Conservation (phyloP, 768 basidiomycete species). For the Trametopsis cervina region DNA sequence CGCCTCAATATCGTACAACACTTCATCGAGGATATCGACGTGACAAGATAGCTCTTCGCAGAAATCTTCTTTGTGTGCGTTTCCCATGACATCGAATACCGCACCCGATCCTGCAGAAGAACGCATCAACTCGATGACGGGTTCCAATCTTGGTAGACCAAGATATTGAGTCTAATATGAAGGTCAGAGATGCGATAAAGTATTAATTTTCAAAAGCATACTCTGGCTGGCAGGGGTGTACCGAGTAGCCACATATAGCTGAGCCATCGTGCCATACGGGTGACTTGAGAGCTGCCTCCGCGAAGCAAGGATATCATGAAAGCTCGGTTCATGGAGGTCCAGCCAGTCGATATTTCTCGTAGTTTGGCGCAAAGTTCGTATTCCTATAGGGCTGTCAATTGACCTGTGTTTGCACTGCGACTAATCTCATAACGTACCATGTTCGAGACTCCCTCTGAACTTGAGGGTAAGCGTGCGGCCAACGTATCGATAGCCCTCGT, state of each 20-base stretch:
- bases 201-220: slow-evolving; percentile 2
- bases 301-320: slow-evolving; percentile 44
- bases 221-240: slow-evolving; percentile 12
- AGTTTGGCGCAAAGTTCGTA: slow-evolving; percentile 38
- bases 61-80: slow-evolving; percentile 42
- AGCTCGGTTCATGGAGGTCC: slow-evolving; percentile 44
- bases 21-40: slow-evolving; percentile 50
- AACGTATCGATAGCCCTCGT: slow-evolving; percentile 39
- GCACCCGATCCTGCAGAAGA: slow-evolving; percentile 33
- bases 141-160: slow-evolving; percentile 44
- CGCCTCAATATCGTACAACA: slow-evolving; percentile 48
- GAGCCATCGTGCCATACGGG: slow-evolving; percentile 51
- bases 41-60: slow-evolving; percentile 54
- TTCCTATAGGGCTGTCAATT: slow-evolving; percentile 31
- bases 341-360: slow-evolving; percentile 30
- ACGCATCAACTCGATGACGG: slow-evolving; percentile 44
- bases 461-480: slow-evolving; percentile 33
- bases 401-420: not conserved
- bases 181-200: not conserved
- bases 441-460: slow-evolving; percentile 19
- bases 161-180: slow-evolving; percentile 32
- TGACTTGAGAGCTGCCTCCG: slow-evolving; percentile 40
- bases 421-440: slow-evolving; percentile 8
- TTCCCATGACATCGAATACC: slow-evolving; percentile 44
- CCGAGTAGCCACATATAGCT: slow-evolving; percentile 40